Conservation (phyloP, 169 alveolate species). For the Cryptosporidium felis region DNA sequence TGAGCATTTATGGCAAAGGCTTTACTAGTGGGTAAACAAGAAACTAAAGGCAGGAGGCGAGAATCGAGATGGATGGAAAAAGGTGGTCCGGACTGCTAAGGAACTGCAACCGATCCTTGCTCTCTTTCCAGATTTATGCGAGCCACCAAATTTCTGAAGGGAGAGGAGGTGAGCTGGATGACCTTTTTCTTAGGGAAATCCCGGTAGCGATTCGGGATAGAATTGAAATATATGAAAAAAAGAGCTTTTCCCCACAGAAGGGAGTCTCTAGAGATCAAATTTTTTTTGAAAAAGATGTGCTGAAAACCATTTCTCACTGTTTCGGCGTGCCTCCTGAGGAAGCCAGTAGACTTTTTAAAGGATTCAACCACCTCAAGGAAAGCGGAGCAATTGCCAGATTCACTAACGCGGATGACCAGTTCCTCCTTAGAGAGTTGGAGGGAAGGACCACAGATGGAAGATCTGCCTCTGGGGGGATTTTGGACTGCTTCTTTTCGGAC, state of each 20-base stretch:
- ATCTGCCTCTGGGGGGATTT: neutral
- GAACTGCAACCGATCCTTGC: slow-evolving; percentile 35
- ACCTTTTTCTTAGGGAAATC: slow-evolving; percentile 1
- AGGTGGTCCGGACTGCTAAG: slow-evolving; percentile 18
- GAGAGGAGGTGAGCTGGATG: neutral
- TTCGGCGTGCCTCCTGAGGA: neutral
- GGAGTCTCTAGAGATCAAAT: neutral
- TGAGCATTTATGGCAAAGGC: neutral
- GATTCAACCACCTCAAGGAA: slow-evolving; percentile 18
- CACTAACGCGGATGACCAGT: slow-evolving; percentile 25
- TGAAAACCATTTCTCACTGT: neutral
- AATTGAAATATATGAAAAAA: neutral
- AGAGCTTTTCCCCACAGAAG: neutral
- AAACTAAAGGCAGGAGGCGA: slow-evolving; percentile 1
- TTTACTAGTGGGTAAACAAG: neutral
- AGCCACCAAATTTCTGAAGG: neutral
- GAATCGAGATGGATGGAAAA: slow-evolving; percentile 20
- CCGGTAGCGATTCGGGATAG: slow-evolving; percentile 13
- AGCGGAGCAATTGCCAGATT: slow-evolving; percentile 23
- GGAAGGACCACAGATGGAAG: neutral
- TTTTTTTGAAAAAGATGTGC: neutral
- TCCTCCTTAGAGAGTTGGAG: neutral
- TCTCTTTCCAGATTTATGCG: slow-evolving; percentile 34
- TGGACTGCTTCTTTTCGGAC: slow-evolving; percentile 19
- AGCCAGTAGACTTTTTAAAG: slow-evolving; percentile 20